Conservation (phyloP, 2,329 filamentous ascomycete genomes). For the Ophiosphaerella narmari region DNA sequence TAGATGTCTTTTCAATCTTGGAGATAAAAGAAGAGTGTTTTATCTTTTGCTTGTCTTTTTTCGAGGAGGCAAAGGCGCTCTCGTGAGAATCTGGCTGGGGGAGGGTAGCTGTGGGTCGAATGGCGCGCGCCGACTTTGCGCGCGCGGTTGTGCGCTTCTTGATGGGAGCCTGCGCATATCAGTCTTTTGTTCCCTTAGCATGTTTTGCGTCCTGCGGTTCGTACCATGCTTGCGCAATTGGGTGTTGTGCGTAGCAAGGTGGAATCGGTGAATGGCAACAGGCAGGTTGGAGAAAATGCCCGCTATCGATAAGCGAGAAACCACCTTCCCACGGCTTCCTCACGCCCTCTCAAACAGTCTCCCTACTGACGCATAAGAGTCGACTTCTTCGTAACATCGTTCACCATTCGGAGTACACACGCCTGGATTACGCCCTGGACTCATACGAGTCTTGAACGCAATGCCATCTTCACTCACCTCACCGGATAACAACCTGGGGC, state of each 20-base stretch:
- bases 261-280: neutral
- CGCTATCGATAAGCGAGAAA: neutral
- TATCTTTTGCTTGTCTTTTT: slow-evolving; percentile 81
- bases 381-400: too few relatives aligned
- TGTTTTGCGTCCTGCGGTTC: neutral
- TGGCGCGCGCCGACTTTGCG: slow-evolving; percentile 36
- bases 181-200: neutral
- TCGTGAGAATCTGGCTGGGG: slow-evolving; percentile 42
- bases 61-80: slow-evolving; percentile 67
- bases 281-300: neutral
- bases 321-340: too few relatives aligned
- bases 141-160: slow-evolving; percentile 45
- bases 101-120: slow-evolving; percentile 25
- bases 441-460: neutral
- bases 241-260: neutral
- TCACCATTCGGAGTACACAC: neutral
- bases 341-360: too few relatives aligned
- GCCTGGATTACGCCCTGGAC: neutral
- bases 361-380: too few relatives aligned
- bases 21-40: slow-evolving; percentile 81
- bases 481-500: neutral
- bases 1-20: slow-evolving; percentile 68
- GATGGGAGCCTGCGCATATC: slow-evolving; percentile 35
- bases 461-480: neutral
- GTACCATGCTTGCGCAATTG: neutral